Base-by-base conservation (phyloP, 305 asterid genomes). In the Fraxinus paxiana region DNA sequence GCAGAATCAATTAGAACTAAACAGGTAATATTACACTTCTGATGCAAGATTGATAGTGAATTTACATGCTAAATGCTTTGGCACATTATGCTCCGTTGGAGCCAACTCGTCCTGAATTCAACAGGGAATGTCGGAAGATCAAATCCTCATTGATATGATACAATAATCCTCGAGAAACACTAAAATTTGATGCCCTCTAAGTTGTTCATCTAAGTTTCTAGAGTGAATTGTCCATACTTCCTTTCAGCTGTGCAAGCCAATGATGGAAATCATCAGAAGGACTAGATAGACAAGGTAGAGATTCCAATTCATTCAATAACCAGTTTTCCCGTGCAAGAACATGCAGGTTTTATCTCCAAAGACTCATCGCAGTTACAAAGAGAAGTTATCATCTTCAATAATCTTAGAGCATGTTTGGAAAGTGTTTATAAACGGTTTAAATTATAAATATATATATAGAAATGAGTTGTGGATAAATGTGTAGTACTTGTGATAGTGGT, bases 221-320 rank as follows among this genome's bases (percentile, higher is more conserved):
- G 48, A 76, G 46, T 38, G 10, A n/a, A 34, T 26, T 71, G 22
- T 30, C 38, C n/a, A 73, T 65, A 38, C 46, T 33, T 12, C 72
- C 38, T 37, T 71, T 84, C 72, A 8, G 6, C 69, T 73, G 73
- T 69, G 82, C 46, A 51, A 15, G 77, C 67, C 51, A 51, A 63
- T 24, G 18, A 38, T 12, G 18, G 2, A 65, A 65, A 9, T 26
- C 73, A 26, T 65, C 35, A 10, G 30, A 79, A 63, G 43, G 78
- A 48, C 78, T 61, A 35, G 78, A 48, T 70, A 33, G 59, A 46
- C 78, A 22, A 17, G 48, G 31, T 28, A 76, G 75, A 73, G 41
- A 59, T 67, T 48, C 75, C 13, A 43, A 28, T 72, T 76, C 33
- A 26, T 41, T 77, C 69, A 10, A 73, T 63, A 74, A 77, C 37